phyloP scores from a whole-genome alignment of 345 rosid genomes.

The Lumnitzera littorea region DNA sequence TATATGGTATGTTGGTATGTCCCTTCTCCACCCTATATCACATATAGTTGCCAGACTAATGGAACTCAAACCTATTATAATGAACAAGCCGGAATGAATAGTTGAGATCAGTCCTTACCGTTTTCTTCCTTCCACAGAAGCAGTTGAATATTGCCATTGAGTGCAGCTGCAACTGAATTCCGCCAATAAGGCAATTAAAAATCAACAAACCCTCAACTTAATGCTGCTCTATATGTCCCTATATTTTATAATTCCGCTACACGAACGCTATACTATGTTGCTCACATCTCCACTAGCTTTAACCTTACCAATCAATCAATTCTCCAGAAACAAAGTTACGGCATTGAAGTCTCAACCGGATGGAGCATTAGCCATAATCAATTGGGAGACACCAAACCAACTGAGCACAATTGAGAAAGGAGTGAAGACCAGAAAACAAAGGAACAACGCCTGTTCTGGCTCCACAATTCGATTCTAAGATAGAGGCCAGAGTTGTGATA shows the following conservation, averaged over 20 bases:
- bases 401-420: slow-evolving; percentile 9
- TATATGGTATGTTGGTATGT: no score
- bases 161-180: not conserved
- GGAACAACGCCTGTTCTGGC: slow-evolving; percentile 35
- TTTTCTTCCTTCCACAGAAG: slow-evolving; percentile 44
- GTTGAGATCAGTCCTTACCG: slow-evolving; percentile 12
- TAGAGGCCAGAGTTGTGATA: slow-evolving; percentile 70
- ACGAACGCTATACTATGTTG: not conserved
- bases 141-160: slow-evolving; percentile 41
- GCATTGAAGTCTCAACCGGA: slow-evolving; percentile 4
- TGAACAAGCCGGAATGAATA: not conserved
- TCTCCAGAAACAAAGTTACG: slow-evolving; percentile 7
- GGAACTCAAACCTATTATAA: no score
- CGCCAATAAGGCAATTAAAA: not conserved
- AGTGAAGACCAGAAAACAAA: slow-evolving; percentile 29
- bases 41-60: no score
- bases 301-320: not conserved
- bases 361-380: slow-evolving; percentile 60
- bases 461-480: slow-evolving; percentile 21
- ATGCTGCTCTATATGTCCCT: slow-evolving; percentile 1
- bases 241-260: not conserved
- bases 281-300: slow-evolving; percentile 27
- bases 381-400: slow-evolving; percentile 58
- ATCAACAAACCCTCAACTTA: slow-evolving; percentile 7
- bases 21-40: no score